These are phyloP conservation scores for Tulasnella sp. DNA, from an alignment of 768 basidiomycete species.

Conservation along the genomic window DNA sequence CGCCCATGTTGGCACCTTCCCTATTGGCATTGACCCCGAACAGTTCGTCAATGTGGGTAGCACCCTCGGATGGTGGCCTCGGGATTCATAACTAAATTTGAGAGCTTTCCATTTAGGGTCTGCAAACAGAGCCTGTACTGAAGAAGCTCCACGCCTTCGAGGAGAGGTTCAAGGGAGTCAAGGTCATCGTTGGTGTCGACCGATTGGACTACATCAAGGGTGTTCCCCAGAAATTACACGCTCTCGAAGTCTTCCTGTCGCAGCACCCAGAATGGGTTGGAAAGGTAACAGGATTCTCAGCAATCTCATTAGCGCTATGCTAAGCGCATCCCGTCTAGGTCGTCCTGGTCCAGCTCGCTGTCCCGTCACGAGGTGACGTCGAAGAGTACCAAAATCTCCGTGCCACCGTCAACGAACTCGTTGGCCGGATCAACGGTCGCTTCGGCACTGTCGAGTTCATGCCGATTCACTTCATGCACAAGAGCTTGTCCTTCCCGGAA, in stretches of 20 bases:
- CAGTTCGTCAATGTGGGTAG: constrained; percentile 76
- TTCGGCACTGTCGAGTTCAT: constrained; percentile 99
- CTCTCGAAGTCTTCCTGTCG: constrained; percentile 90
- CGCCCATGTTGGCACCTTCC: constrained; percentile 97
- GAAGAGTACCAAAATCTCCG: constrained; percentile 99
- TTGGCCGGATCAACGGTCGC: constrained; percentile 96
- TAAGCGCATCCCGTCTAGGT: constrained; percentile 49
- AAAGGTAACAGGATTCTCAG: constrained; percentile 55
- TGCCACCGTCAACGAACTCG: constrained; percentile 93
- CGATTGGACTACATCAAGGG: constrained; percentile 99
- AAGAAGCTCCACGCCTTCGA: constrained; percentile 76
- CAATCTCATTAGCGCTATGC: neutral
- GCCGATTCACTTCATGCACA: constrained; percentile 99
- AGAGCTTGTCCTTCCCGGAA: constrained; percentile 87
- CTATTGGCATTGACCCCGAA: constrained; percentile 94
- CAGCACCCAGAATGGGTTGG: constrained; percentile 99
- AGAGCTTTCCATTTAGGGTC: constrained; percentile 50
- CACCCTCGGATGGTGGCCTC: neutral
- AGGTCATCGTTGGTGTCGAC: constrained; percentile 98
- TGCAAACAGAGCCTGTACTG: constrained; percentile 75
- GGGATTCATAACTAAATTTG: neutral
- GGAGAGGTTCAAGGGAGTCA: constrained; percentile 87
- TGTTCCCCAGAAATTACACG: constrained; percentile 96
- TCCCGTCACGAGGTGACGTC: constrained; percentile 96
- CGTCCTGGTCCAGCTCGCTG: constrained; percentile 93